Base-by-base conservation (phyloP, 805 yeast species). In the Teunomyces funiuensis region DNA sequence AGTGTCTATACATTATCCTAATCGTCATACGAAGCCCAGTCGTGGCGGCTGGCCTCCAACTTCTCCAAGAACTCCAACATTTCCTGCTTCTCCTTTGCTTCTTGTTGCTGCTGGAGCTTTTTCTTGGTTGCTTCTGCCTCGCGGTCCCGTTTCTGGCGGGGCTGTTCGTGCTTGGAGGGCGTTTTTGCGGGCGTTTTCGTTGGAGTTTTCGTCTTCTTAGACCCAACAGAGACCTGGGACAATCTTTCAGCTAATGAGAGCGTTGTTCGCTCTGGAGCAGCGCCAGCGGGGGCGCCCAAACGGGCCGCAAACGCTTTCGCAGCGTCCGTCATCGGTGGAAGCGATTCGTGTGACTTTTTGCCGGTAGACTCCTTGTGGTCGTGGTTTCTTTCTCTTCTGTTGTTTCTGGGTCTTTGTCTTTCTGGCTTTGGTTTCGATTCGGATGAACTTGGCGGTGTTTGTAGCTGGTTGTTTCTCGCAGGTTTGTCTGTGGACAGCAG, bases 11-110 rank as follows among this genome's bases (percentile, higher is more conserved):
- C 34, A 17, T 30, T 15, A 44, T n/a, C n/a, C n/a, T 54, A 37
- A 15, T 60, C 65, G 34, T 60, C 66, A 36, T 63, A 50, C 42
- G 56, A 63, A 13, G 68, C 66, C 69, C 69, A 64, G 44, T 53
- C 63, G 33, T 53, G 45, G 22, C 57, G 46, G 28, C 55, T 58
- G 37, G 61, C 55, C 33, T 50, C 56, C 49, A 64, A 49, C 45
- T 59, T 55, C 26, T 54, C 63, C 23, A 62, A 56, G 56, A 60
- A 46, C 28, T 53, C 49, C 38, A 50, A 46, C 33, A 61, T 60
- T 39, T 62, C 65, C 28, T 51, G 39, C 28, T 44, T 45, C 6
- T 42, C 44, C 28, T 42, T 42, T 2, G 30, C 43, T 14, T 39
- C 39, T 20, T 46, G 43, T 17, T 43, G 44, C 28, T 47, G 39